Conservation (phyloP, 306 rosid genomes). For the Glycine soja region DNA sequence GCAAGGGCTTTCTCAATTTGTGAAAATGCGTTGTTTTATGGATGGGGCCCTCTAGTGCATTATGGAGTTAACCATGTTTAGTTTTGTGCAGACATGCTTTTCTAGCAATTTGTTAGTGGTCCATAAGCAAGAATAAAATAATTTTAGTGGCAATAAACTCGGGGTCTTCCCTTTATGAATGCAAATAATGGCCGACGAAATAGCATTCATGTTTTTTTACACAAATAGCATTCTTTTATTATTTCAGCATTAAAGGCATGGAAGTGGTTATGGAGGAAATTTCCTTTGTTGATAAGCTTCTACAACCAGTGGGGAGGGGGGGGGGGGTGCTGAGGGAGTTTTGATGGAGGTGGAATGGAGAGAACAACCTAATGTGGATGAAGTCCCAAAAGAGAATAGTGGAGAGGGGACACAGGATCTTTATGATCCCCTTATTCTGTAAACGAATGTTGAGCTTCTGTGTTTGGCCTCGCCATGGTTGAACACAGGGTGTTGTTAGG, state of each 20-base stretch:
- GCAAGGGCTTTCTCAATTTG: constrained; percentile 41
- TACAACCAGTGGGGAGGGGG: too few species aligned
- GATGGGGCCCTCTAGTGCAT: constrained; percentile 37
- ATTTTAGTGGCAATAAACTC: constrained; percentile 30
- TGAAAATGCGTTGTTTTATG: constrained; percentile 41
- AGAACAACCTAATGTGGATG: too few species aligned
- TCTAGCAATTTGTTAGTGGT: constrained; percentile 30
- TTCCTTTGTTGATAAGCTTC: too few species aligned
- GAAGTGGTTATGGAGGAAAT: too few species aligned
- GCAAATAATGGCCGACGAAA: constrained; percentile 30
- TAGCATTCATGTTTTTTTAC: neutral
- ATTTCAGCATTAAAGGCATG: neutral
- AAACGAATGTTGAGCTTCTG: too few species aligned
- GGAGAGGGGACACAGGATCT: too few species aligned
- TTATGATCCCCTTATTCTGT: too few species aligned
- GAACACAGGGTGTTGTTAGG: too few species aligned
- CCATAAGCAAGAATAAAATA: constrained; percentile 25
- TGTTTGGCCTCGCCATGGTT: too few species aligned
- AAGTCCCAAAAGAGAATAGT: too few species aligned
- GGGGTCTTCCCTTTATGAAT: neutral
- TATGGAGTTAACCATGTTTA: constrained; percentile 40
- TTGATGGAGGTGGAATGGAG: too few species aligned
- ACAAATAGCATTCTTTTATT: constrained; percentile 20
- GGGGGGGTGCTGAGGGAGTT: too few species aligned
- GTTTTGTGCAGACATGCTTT: constrained; percentile 34